Evolutionary conservation across 164 flowering plant genomes (phyloP).

Genomic region (Macadamia integrifolia): DNA sequence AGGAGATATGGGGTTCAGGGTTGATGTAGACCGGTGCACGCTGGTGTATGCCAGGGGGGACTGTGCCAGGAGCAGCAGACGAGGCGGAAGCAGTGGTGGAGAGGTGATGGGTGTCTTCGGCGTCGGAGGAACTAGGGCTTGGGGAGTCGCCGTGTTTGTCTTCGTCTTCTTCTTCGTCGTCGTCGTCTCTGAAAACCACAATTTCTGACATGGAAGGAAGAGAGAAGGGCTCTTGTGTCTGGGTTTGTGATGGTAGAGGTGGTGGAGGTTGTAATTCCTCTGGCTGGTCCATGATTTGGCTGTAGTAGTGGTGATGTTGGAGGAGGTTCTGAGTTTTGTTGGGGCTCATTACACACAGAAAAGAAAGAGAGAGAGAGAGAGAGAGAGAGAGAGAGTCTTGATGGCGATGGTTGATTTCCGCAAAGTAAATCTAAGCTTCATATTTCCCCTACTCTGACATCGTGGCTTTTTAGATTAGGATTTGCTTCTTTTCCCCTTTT

Average conservation of each 20-base stretch:
- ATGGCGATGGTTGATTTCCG: not conserved
- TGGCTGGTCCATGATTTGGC: slow-evolving; percentile 11
- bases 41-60: slow-evolving; percentile 6
- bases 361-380: not conserved
- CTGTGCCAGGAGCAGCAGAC: not conserved
- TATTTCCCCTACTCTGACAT: too few species aligned
- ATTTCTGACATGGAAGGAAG: slow-evolving; percentile 33
- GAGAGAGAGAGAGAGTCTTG: too few species aligned
- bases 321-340: slow-evolving; percentile 27
- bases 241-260: slow-evolving; percentile 19
- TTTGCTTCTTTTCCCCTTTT: too few species aligned
- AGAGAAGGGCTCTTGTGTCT: slow-evolving; percentile 15
- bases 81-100: not conserved
- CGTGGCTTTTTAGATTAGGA: too few species aligned
- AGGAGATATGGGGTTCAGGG: slow-evolving; percentile 84
- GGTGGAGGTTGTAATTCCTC: slow-evolving; percentile 5
- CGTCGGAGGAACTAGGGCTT: slow-evolving; percentile 33
- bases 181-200: slow-evolving; percentile 41
- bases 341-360: slow-evolving; percentile 31
- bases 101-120: slow-evolving; percentile 16
- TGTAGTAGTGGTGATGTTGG: slow-evolving; percentile 21
- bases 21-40: slow-evolving; percentile 25
- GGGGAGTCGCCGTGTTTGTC: slow-evolving; percentile 23
- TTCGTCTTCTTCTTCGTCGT: slow-evolving; percentile 20
- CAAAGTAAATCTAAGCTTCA: not conserved